Evolutionary conservation across 2,329 filamentous ascomycete genomes (phyloP).

Genomic region (Cercospora sp.): DNA sequence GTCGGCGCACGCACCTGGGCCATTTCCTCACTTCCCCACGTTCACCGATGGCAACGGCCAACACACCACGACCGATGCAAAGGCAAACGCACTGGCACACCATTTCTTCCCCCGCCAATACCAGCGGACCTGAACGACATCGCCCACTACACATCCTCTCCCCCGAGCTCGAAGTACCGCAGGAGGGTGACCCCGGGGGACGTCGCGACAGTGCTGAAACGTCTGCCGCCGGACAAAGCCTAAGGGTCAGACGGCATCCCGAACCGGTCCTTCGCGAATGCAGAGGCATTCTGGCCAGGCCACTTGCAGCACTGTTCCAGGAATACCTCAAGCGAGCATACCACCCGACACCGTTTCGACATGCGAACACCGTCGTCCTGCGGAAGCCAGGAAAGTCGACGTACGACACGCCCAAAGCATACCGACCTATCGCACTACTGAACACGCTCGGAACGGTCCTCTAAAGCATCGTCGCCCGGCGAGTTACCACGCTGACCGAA

Average conservation of each 20-base stretch:
- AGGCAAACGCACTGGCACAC: too few species aligned
- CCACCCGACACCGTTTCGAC: slow-evolving; percentile 18
- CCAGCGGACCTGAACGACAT: too few species aligned
- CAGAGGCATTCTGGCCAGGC: neutral
- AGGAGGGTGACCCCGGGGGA: too few species aligned
- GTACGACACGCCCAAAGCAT: slow-evolving; percentile 34
- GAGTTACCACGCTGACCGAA: slow-evolving; percentile 27
- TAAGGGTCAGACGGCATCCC: neutral
- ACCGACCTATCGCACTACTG: slow-evolving; percentile 35
- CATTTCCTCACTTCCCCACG: too few species aligned
- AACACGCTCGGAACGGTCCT: slow-evolving; percentile 38
- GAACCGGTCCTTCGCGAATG: neutral
- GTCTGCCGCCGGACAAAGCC: neutral
- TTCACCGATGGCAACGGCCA: too few species aligned
- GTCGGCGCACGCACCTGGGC: too few species aligned
- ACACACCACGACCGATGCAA: too few species aligned
- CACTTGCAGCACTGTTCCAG: neutral
- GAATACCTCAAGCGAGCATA: neutral
- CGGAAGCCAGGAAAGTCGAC: slow-evolving; percentile 35
- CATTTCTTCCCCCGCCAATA: too few species aligned
- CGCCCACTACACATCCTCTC: too few species aligned
- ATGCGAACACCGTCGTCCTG: slow-evolving; percentile 33
- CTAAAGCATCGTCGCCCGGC: slow-evolving; percentile 33
- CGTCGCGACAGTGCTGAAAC: too few species aligned
- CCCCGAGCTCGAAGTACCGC: too few species aligned